A percentile compares a stretch with the other conserved stretches of the same genome.
These are phyloP conservation scores for Corchorus olitorius DNA, from an alignment of 345 rosid genomes.

Conservation along the genomic window DNA sequence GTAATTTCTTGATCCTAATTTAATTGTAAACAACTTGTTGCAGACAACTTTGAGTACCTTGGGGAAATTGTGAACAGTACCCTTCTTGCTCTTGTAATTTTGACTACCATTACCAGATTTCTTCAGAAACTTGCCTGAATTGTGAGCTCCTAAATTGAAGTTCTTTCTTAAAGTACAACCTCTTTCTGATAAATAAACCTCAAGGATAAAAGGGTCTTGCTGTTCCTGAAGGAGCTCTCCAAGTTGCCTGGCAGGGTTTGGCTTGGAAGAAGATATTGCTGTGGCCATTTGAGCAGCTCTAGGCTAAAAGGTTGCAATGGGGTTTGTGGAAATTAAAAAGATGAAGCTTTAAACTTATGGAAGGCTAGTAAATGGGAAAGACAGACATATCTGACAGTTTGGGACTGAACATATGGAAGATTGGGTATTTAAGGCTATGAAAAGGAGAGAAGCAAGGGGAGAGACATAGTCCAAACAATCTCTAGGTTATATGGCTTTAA, in stretches of 20 bases:
- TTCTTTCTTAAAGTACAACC: slow-evolving; percentile 27
- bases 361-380: slow-evolving; percentile 30
- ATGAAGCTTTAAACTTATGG: slow-evolving; percentile 11
- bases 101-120: neutral
- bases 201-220: slow-evolving; percentile 60
- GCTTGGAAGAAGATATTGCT: slow-evolving; percentile 16
- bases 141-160: slow-evolving; percentile 15
- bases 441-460: neutral
- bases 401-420: slow-evolving; percentile 26
- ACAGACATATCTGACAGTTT: slow-evolving; percentile 39
- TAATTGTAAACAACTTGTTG: slow-evolving; percentile 28
- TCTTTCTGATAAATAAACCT: slow-evolving; percentile 47
- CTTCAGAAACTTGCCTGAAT: slow-evolving; percentile 26
- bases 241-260: slow-evolving; percentile 45
- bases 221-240: slow-evolving; percentile 54
- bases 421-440: slow-evolving; percentile 24
- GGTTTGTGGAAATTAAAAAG: neutral
- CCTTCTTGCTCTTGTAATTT: slow-evolving; percentile 30
- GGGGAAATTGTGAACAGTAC: slow-evolving; percentile 11
- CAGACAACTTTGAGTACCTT: slow-evolving; percentile 34
- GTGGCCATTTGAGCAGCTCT: slow-evolving; percentile 32
- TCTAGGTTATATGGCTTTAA: slow-evolving; percentile 14
- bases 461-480: neutral
- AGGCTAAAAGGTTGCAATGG: neutral
- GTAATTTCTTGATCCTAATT: slow-evolving; percentile 16